These are phyloP conservation scores for Pestalotiopsis fici DNA, from an alignment of 2,329 filamentous ascomycete species.

Conservation along the genomic window DNA sequence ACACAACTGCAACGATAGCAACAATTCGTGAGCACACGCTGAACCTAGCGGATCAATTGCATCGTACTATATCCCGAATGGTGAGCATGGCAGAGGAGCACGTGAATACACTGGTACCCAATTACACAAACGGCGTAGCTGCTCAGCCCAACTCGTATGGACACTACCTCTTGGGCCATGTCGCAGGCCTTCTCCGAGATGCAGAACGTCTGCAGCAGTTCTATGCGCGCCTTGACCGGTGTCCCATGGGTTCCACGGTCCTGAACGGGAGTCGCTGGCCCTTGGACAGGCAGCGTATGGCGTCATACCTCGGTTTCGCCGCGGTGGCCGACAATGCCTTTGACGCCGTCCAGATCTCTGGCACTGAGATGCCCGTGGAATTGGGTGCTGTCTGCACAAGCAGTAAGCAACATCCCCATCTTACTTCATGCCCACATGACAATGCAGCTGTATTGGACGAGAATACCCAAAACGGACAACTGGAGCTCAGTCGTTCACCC, in stretches of 20 bases:
- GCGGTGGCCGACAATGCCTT: conserved; percentile 5
- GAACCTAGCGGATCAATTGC: neutral
- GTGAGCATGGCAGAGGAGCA: conserved; percentile 1
- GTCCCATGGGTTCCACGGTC: conserved; percentile 3
- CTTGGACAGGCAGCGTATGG: conserved; percentile 2
- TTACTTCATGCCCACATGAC: too few species aligned
- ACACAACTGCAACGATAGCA: conserved; percentile 2
- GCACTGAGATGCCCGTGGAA: conserved; percentile 8
- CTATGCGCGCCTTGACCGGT: conserved; percentile 4
- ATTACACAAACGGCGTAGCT: conserved; percentile 9
- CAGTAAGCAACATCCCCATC: neutral
- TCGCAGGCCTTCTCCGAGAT: conserved; percentile 4
- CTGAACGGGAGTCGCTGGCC: conserved; percentile 7
- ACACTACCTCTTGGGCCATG: conserved; percentile 6
- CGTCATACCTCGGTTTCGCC: neutral
- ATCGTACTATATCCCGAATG: neutral
- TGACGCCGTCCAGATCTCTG: conserved; percentile 6
- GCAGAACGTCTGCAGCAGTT: conserved; percentile 8
- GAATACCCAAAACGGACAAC: too few species aligned
- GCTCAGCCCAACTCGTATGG: conserved; percentile 10
- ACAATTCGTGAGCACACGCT: neutral
- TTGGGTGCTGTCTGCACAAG: neutral
- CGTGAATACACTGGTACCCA: conserved; percentile 1
- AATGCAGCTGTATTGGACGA: too few species aligned
- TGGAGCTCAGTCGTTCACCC: too few species aligned